Percentiles rank a stretch among this genome's conserved stretches.
Conservation (phyloP, 1,139 yeast genomes). For the Taiozyma sp. region DNA sequence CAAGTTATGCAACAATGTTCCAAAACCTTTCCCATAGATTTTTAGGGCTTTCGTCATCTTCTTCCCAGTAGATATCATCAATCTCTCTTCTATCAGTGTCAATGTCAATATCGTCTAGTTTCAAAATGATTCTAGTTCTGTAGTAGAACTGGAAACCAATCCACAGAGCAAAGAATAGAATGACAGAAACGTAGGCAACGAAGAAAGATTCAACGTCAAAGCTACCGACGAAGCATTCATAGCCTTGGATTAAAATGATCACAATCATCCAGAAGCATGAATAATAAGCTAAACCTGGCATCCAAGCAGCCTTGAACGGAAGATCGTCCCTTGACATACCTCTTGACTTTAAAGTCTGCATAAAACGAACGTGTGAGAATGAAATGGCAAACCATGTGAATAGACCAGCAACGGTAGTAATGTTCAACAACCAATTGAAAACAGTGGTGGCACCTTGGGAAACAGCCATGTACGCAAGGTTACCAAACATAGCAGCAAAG, state of each 20-base stretch:
- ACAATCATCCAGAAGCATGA: slow-evolving; percentile 45
- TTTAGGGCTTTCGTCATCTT: slow-evolving; percentile 45
- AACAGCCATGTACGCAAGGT: slow-evolving; percentile 59
- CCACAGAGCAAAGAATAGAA: slow-evolving; percentile 43
- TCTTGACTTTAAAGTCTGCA: slow-evolving; percentile 50
- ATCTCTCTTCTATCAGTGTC: slow-evolving; percentile 56
- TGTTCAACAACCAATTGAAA: slow-evolving; percentile 72
- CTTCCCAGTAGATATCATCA: slow-evolving; percentile 49
- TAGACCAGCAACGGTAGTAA: slow-evolving; percentile 59
- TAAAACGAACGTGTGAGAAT: slow-evolving; percentile 57
- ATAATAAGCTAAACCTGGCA: slow-evolving; percentile 60
- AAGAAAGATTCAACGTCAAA: slow-evolving; percentile 46
- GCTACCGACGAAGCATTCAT: slow-evolving; percentile 44
- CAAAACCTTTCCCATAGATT: slow-evolving; percentile 53
- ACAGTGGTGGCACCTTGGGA: slow-evolving; percentile 58
- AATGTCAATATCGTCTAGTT: slow-evolving; percentile 53
- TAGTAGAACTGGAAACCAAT: slow-evolving; percentile 43
- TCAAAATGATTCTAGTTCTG: slow-evolving; percentile 34
- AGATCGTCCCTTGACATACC: slow-evolving; percentile 57
- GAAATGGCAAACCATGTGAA: slow-evolving; percentile 66
- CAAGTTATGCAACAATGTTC: slow-evolving; percentile 29
- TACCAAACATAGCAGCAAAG: slow-evolving; percentile 53
- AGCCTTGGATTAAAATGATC: slow-evolving; percentile 61
- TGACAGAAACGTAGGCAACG: slow-evolving; percentile 55
- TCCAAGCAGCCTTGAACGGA: slow-evolving; percentile 58